These are phyloP conservation scores for Bipolaris cookei DNA, from an alignment of 2,329 filamentous ascomycete species.

Conservation along the genomic window DNA sequence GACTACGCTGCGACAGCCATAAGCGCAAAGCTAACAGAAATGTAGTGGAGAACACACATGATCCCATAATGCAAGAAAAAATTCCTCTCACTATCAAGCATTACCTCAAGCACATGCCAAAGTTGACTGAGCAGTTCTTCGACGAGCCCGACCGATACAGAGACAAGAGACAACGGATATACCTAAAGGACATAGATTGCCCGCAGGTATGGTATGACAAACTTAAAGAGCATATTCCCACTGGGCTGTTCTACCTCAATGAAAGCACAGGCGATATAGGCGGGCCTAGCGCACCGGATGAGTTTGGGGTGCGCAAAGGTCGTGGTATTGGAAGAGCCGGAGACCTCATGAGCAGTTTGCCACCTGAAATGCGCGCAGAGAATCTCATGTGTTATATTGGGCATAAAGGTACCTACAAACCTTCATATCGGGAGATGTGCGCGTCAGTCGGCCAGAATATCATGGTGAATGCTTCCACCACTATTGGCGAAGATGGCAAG, in stretches of 20 bases:
- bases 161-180: conserved; percentile 83
- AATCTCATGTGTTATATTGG: conserved; percentile 99
- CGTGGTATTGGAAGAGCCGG: conserved; percentile 74
- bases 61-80: conserved; percentile 74
- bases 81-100: conserved; percentile 87
- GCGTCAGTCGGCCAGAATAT: conserved; percentile 95
- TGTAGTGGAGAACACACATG: conserved; percentile 81
- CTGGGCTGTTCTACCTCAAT: conserved; percentile 88
- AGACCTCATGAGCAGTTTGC: conserved; percentile 93
- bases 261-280: conserved; percentile 69
- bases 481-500: conserved; percentile 71
- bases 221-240: conserved; percentile 77
- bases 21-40: conserved; percentile 29
- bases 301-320: conserved; percentile 57
- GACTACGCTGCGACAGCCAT: conserved; percentile 16
- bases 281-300: conserved; percentile 62
- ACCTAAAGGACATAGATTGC: conserved; percentile 97
- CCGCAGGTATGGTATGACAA: conserved; percentile 84
- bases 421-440: conserved; percentile 96
- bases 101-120: conserved; percentile 85
- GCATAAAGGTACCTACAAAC: conserved; percentile 96
- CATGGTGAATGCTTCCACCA: conserved; percentile 87
- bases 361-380: conserved; percentile 84
- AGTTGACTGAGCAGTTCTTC: conserved; percentile 80
- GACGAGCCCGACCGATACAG: conserved; percentile 73